Base-by-base conservation (phyloP, 108 stramenopile genomes). In the Cyclostephanos tholiformis region DNA sequence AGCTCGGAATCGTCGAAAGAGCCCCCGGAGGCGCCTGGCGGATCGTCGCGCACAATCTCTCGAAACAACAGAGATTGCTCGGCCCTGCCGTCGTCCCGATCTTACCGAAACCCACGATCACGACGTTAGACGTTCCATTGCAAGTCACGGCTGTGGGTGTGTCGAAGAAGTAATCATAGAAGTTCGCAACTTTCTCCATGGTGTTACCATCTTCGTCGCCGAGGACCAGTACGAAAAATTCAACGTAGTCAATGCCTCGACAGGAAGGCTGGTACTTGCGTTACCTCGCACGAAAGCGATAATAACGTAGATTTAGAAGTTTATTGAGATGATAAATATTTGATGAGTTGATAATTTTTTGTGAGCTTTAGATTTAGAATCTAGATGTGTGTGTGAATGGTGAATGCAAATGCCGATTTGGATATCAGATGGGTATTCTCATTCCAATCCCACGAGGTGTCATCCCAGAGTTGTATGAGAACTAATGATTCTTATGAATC, bases 91-190 rank as follows among this genome's bases (percentile, higher is more conserved):
- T 48, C 26, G 1, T 67, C 66, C 82, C 73, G 23, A 86, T 77
- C 55, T 82, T 65, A 23, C 87, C 87, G 53, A 87, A 66, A 61
- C 66, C 84, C 41, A 87, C 62, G 41, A 87, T 80, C 13, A 79
- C 84, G 25, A 84, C 64, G 30, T 52, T 29, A 38, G 51, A 67
- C 14, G 20, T 38, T 52, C 49, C 27, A 65, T 66, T 69, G 13
- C 77, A 26, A 26, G 75, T 41, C 11, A 74, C 77, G 13, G 65
- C 63, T 4, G 83, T 87, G 38, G 84, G 68, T 0, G 84, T 80
- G 64, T 83, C 84, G 30, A 85, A 86, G 43, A 88, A 81, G 43
- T 43, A 77, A 9, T 84, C 80, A 41, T 88, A 88, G 65, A 88
- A 88, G 19, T 35, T 25, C 9, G 86, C 84, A 69, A 89, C 80